These are phyloP conservation scores for Dichotomopilus funicola DNA, from an alignment of 2,329 filamentous ascomycete genomes.

Conservation along the genomic window DNA sequence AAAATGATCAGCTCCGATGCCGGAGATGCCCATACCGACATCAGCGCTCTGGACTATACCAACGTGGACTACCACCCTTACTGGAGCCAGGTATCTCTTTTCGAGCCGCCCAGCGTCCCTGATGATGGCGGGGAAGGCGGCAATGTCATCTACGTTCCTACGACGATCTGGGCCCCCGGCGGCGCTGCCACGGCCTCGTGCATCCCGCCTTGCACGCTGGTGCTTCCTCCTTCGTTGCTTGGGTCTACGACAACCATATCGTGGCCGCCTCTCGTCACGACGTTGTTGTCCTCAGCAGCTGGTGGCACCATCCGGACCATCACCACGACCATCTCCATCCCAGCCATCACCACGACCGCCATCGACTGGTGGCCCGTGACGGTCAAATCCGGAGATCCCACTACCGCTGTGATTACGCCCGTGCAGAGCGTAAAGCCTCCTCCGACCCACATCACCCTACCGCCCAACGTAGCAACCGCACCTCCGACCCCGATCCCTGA, in stretches of 20 bases:
- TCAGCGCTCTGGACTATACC: not conserved
- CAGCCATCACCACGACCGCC: not conserved
- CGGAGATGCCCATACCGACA: not conserved
- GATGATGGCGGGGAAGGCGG: not conserved
- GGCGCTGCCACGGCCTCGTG: not conserved
- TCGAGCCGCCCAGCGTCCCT: constrained; percentile 1
- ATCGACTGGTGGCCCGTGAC: constrained; percentile 3
- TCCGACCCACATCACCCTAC: not conserved
- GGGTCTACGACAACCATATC: not conserved
- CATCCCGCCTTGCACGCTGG: constrained; percentile 1
- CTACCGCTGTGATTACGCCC: not conserved
- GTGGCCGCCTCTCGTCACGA: constrained; percentile 3
- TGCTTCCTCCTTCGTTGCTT: constrained; percentile 4
- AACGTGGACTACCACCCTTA: not conserved
- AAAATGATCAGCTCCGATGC: constrained; percentile 18
- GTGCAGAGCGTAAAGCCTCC: constrained; percentile 8
- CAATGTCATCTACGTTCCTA: not conserved
- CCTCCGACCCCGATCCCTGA: not conserved
- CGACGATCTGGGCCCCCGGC: not conserved
- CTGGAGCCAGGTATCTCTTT: not conserved
- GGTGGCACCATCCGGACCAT: not conserved
- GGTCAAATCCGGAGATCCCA: not conserved
- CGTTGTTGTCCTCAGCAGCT: not conserved
- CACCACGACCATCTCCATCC: constrained; percentile 7
- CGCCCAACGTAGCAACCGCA: not conserved